Evolutionary conservation across 306 rosid species (phyloP).

Genomic region (Hylodesmum podocarpum): DNA sequence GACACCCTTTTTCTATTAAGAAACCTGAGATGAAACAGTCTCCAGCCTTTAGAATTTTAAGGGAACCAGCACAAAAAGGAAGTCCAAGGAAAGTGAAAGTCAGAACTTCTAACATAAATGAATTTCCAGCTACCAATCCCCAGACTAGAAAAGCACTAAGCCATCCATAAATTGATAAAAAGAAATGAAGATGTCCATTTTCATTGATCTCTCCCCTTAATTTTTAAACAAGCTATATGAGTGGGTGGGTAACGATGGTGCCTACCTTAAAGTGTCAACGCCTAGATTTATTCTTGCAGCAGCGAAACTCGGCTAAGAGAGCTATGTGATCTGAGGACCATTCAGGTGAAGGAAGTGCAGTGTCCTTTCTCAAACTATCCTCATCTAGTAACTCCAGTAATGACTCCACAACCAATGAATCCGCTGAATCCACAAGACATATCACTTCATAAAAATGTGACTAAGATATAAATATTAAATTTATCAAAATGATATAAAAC

Average conservation of each 20-base stretch:
- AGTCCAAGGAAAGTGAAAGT: background rate
- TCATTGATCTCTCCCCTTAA: background rate
- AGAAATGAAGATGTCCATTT: background rate
- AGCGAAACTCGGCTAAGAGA: constrained; percentile 89
- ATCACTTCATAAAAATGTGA: background rate
- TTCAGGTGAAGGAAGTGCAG: constrained; percentile 99
- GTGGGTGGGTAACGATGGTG: background rate
- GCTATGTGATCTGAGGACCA: constrained; percentile 99
- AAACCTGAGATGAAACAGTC: background rate
- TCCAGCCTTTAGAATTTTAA: background rate
- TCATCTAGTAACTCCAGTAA: constrained; percentile 95
- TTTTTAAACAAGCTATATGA: background rate
- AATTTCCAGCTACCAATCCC: background rate
- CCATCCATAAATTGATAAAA: background rate
- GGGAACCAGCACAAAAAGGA: constrained; percentile 4
- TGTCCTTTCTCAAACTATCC: constrained; percentile 94
- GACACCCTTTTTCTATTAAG: background rate
- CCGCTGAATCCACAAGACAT: constrained; percentile 63
- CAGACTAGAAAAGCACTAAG: background rate
- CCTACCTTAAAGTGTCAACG: constrained; percentile 63
- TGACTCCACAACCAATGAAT: constrained; percentile 89
- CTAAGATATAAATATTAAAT: background rate
- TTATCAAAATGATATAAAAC: constrained; percentile 3
- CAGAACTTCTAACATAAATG: background rate
- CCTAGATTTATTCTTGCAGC: constrained; percentile 83